Evolutionary conservation across 257 asterid genomes (phyloP), one percentile per base, ranked within the genome.

Genomic region (Eucommia ulmoides): DNA sequence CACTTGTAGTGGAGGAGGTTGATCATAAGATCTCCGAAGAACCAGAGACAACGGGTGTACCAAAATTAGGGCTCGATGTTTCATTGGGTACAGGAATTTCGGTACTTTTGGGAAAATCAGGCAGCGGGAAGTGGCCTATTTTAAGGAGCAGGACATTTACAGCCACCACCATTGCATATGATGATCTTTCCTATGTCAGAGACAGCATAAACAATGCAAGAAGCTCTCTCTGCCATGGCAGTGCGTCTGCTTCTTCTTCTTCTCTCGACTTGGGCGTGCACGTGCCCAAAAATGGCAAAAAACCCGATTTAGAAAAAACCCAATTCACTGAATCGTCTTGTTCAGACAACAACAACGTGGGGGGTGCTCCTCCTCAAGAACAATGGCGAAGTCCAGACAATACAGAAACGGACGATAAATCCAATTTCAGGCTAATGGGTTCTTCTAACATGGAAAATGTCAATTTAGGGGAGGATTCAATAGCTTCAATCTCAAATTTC

Each of bases 171-270:
- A 69, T 75, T 41, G 70, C 85, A 50, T 78, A 74, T 58, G 92
- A 89, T 52, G 94, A 80, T 68, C 77, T 85, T 50, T 80, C 96
- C 54, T 76, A 77, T 64, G 66, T 69, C 66, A 73, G 82, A 70
- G 95, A 70, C 63, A 73, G 84, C 61, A 49, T 71, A 55, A 81
- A 77, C 69, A 75, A 86, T 76, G 64, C 74, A 70, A 73, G 88
- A 72, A 88, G 94, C 77, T 83, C 96, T 53, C 56, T 74, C 52
- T 88, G 84, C 53, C 74, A 73, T 54, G 82, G 84, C 41, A 78
- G 79, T 70, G 76, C 75, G 47, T 86, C 95, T 7, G 68, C 80
- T 7, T 83, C 95, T 33, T 86, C 98, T 51, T 91, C 96, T 52
- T 54, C 73, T 62, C n/a, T n/a, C n/a, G 98, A 91, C 72, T 65